Evolutionary conservation across 805 yeast species (phyloP).

Genomic region (Starmerella tilneyi): DNA sequence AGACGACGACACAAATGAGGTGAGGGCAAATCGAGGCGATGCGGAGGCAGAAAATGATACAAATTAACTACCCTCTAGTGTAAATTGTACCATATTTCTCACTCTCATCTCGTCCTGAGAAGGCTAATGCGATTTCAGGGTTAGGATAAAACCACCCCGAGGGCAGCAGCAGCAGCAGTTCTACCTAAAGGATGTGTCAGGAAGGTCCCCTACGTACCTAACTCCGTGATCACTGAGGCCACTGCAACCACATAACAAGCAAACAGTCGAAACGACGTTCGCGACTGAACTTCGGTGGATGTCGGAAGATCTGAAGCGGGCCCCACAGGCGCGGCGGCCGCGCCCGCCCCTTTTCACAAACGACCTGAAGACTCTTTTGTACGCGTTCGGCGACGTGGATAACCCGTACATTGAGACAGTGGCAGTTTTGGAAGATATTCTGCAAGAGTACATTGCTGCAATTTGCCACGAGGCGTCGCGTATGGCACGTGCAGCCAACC

Average conservation of each 20-base stretch:
- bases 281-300: too few species aligned
- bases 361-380: constrained; percentile 48
- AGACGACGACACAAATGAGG: neutral
- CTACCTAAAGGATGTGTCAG: neutral
- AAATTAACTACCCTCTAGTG: too few species aligned
- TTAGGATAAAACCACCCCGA: neutral
- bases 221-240: too few species aligned
- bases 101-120: too few species aligned
- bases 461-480: constrained; percentile 47
- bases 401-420: constrained; percentile 58
- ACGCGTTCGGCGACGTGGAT: constrained; percentile 65
- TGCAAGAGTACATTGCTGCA: constrained; percentile 53
- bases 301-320: constrained; percentile 12
- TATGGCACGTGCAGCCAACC: constrained; percentile 41
- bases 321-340: constrained; percentile 11
- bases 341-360: constrained; percentile 31
- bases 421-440: constrained; percentile 55
- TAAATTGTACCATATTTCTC: too few species aligned
- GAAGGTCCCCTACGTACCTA: neutral
- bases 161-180: neutral
- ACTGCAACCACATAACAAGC: neutral
- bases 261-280: neutral
- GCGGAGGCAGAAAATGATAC: neutral
- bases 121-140: neutral
- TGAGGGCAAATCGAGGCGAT: too few species aligned